Evolutionary conservation across 2,329 filamentous ascomycete genomes (phyloP).

Genomic region (Pseudogymnoascus sp.): DNA sequence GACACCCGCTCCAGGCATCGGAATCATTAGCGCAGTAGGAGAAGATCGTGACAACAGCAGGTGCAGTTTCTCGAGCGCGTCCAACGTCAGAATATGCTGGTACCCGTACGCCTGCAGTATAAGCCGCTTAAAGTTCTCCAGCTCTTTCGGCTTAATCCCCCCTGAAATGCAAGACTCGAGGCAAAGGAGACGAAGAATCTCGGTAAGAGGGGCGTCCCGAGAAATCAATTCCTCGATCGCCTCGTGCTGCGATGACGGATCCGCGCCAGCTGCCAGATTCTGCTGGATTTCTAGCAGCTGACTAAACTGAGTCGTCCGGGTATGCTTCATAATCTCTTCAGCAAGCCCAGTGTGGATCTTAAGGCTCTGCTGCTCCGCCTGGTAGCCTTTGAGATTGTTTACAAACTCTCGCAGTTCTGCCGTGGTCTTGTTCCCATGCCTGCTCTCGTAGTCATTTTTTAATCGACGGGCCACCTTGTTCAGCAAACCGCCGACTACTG

Average conservation of each 20-base stretch:
- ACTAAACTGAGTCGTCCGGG: slow-evolving; percentile 80
- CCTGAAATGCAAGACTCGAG: slow-evolving; percentile 86
- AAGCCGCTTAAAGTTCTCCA: slow-evolving; percentile 80
- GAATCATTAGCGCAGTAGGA: slow-evolving; percentile 72
- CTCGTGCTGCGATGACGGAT: slow-evolving; percentile 82
- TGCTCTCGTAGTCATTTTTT: slow-evolving; percentile 78
- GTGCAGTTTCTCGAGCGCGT: slow-evolving; percentile 81
- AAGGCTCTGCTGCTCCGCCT: slow-evolving; percentile 88
- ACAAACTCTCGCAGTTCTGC: slow-evolving; percentile 92
- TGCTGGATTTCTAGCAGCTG: slow-evolving; percentile 89
- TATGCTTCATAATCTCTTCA: slow-evolving; percentile 92
- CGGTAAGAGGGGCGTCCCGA: slow-evolving; percentile 70
- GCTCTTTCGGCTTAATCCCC: slow-evolving; percentile 79
- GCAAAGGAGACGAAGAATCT: slow-evolving; percentile 77
- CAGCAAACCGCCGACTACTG: slow-evolving; percentile 78
- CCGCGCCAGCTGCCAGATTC: slow-evolving; percentile 82
- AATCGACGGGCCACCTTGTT: slow-evolving; percentile 86
- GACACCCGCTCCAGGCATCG: slow-evolving; percentile 54
- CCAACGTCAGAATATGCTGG: slow-evolving; percentile 85
- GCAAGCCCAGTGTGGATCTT: slow-evolving; percentile 86
- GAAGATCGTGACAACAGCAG: slow-evolving; percentile 72
- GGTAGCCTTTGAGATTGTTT: slow-evolving; percentile 83
- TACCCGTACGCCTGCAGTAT: slow-evolving; percentile 91
- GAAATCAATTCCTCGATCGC: slow-evolving; percentile 92
- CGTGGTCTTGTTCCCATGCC: slow-evolving; percentile 79